These are phyloP conservation scores for Halocafeteria seosinensis DNA, from an alignment of 108 stramenopile genomes.

Conservation along the genomic window DNA sequence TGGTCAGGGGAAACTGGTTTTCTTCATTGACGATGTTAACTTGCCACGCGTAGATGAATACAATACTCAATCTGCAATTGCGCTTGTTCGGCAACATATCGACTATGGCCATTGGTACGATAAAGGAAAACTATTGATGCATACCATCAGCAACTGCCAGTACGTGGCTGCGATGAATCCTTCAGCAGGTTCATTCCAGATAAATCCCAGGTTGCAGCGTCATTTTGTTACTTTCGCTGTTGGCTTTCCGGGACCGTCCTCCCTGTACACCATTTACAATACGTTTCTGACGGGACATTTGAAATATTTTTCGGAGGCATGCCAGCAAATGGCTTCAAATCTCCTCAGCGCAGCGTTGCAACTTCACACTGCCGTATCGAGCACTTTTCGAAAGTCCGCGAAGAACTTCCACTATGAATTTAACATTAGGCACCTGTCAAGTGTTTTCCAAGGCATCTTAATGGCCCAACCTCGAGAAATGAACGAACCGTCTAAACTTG, in stretches of 20 bases:
- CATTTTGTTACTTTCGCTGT: conserved; percentile 52
- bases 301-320: conserved; percentile 32
- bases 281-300: conserved; percentile 46
- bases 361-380: conserved; percentile 38
- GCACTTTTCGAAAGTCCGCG: conserved; percentile 44
- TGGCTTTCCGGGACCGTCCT: conserved; percentile 38
- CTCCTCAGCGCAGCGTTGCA: conserved; percentile 38
- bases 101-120: conserved; percentile 50
- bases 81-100: conserved; percentile 51
- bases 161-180: conserved; percentile 49
- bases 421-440: conserved; percentile 48
- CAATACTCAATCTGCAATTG: conserved; percentile 48
- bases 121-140: conserved; percentile 31
- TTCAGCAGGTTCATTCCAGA: conserved; percentile 37
- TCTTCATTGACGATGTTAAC: conserved; percentile 53
- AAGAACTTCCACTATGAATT: conserved; percentile 55
- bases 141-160: conserved; percentile 39
- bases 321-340: conserved; percentile 16
- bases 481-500: conserved; percentile 32
- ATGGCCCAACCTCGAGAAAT: conserved; percentile 40
- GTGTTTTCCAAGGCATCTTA: conserved; percentile 50
- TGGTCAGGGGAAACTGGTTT: conserved; percentile 32
- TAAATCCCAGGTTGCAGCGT: conserved; percentile 47
- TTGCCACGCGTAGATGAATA: conserved; percentile 46
- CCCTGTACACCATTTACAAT: conserved; percentile 43